phyloP scores from a whole-genome alignment of 2,329 filamentous ascomycete genomes.

The Plectosphaerella sp. region DNA sequence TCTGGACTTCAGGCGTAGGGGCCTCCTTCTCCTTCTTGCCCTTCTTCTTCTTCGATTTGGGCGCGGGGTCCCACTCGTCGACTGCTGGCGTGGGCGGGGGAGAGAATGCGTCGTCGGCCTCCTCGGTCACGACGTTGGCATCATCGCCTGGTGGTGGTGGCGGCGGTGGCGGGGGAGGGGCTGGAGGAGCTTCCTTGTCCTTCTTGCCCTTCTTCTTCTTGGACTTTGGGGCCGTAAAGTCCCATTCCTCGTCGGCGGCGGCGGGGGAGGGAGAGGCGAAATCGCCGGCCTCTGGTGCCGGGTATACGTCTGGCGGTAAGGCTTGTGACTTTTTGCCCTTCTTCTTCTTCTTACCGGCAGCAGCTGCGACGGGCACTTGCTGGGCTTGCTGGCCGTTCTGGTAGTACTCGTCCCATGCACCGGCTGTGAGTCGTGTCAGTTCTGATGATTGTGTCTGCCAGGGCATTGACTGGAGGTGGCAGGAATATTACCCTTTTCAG shows the following conservation, averaged over 20 bases:
- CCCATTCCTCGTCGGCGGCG: conserved; percentile 9
- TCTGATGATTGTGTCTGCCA: neutral
- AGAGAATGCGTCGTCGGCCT: neutral
- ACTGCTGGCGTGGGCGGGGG: conserved; percentile 1
- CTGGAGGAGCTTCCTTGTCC: conserved; percentile 6
- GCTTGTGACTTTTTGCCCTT: conserved; percentile 13
- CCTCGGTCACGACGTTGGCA: conserved; percentile 1
- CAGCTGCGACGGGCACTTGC: conserved; percentile 1
- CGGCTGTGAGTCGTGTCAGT: conserved; percentile 1
- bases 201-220: conserved; percentile 12
- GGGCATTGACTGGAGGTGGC: neutral
- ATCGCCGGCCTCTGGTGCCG: neutral
- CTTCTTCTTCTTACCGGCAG: conserved; percentile 12
- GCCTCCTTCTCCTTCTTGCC: conserved; percentile 11
- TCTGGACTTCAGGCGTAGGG: neutral
- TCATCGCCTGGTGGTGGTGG: neutral
- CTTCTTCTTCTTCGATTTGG: conserved; percentile 8
- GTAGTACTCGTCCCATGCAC: conserved; percentile 7
- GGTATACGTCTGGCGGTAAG: neutral
- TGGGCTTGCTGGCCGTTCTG: conserved; percentile 5
- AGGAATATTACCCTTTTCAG: conserved; percentile 8
- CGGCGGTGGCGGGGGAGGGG: neutral
- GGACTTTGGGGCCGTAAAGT: neutral
- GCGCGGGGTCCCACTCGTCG: conserved; percentile 7
- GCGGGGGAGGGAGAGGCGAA: neutral